phyloP scores from a whole-genome alignment of 768 basidiomycete genomes.

The Goffeauzyma gilvescens region DNA sequence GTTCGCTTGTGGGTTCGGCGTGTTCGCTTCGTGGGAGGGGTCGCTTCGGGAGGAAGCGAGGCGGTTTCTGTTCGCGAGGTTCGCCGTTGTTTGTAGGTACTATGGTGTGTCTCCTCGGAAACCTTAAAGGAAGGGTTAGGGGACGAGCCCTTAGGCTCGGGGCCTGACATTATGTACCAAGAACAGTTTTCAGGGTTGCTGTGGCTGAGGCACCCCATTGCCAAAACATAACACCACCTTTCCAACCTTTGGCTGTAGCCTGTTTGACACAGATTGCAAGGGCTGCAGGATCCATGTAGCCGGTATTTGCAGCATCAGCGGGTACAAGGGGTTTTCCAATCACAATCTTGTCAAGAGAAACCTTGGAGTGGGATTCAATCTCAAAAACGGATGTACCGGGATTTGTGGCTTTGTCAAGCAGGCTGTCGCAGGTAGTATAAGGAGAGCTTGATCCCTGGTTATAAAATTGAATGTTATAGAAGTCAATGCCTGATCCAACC shows the following conservation, averaged over 20 bases:
- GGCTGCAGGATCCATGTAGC: constrained; percentile 42
- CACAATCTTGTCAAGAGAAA: constrained; percentile 46
- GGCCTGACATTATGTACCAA: no score
- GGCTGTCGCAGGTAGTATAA: constrained; percentile 24
- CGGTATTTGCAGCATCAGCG: constrained; percentile 41
- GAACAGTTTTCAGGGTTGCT: no score
- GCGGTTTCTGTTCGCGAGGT: no score
- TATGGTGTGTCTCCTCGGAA: no score
- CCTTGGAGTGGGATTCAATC: constrained; percentile 41
- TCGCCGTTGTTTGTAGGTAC: no score
- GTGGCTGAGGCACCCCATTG: no score
- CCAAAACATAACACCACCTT: constrained; percentile 32
- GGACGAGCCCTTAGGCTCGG: no score
- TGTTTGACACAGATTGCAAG: constrained; percentile 45
- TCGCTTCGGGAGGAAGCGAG: no score
- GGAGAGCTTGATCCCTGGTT: constrained; percentile 27
- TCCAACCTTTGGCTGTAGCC: constrained; percentile 50
- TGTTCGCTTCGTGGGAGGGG: no score
- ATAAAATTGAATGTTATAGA: constrained; percentile 39
- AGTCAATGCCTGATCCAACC: constrained; percentile 47
- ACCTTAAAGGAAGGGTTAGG: no score
- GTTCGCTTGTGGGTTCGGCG: no score
- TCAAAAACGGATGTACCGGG: constrained; percentile 46
- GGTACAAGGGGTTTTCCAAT: constrained; percentile 50
- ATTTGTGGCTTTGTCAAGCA: constrained; percentile 43